These are phyloP conservation scores for Stachybotrys chlorohalonatus DNA, from an alignment of 2,329 filamentous ascomycete genomes.

Conservation along the genomic window DNA sequence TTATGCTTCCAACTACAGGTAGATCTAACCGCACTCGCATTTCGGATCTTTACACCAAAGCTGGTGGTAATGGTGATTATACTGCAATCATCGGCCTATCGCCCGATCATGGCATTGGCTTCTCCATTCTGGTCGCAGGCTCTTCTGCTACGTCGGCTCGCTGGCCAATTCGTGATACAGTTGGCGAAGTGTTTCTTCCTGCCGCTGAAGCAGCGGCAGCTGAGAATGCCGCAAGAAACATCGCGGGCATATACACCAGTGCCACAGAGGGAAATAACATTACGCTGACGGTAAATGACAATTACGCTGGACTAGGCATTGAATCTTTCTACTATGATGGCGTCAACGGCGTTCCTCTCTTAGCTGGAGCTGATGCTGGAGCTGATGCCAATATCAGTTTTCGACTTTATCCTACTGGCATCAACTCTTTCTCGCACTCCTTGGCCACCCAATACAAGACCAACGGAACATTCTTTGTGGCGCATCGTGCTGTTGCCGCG, in stretches of 20 bases:
- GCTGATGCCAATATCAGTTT: not conserved
- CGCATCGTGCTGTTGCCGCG: slow-evolving; percentile 1
- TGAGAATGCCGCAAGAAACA: slow-evolving; percentile 3
- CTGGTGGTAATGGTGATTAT: slow-evolving; percentile 16
- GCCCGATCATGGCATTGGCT: slow-evolving; percentile 20
- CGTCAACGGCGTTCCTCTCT: not conserved
- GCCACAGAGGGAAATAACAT: slow-evolving; percentile 2
- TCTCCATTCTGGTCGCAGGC: slow-evolving; percentile 13
- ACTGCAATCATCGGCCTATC: slow-evolving; percentile 15
- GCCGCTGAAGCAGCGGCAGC: slow-evolving; percentile 4
- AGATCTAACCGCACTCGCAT: slow-evolving; percentile 13
- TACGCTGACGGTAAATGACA: slow-evolving; percentile 5
- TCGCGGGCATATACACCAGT: slow-evolving; percentile 2
- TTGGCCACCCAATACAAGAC: slow-evolving; percentile 1
- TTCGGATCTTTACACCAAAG: slow-evolving; percentile 16
- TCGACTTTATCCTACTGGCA: slow-evolving; percentile 7
- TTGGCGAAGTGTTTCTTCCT: slow-evolving; percentile 4
- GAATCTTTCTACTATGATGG: slow-evolving; percentile 1
- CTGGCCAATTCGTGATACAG: not conserved
- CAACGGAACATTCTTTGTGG: slow-evolving; percentile 4
- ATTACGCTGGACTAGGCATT: slow-evolving; percentile 4
- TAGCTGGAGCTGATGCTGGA: too few species aligned
- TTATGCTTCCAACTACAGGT: slow-evolving; percentile 2
- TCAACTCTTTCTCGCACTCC: slow-evolving; percentile 5
- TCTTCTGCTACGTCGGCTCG: slow-evolving; percentile 4